Base-by-base conservation (phyloP, 192 early-diverging fungal species). In the Paraglomus occultum region DNA sequence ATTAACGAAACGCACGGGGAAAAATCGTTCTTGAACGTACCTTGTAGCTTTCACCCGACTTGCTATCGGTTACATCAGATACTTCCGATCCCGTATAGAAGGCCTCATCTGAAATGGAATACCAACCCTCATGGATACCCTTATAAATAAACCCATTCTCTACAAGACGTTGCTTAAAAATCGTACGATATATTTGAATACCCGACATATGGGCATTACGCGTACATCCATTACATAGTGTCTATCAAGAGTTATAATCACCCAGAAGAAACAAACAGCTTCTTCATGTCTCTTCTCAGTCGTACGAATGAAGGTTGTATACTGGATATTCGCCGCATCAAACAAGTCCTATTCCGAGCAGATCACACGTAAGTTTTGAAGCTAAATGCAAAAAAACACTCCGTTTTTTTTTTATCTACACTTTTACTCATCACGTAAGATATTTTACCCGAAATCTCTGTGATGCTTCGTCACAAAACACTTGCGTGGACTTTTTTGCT, bases 51-150 rank as follows among this genome's bases (percentile, higher is more conserved):
- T 78, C 70, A 12, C 84, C 87, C 17, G 80, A 78, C 47, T 84
- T 82, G 14, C 75, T 67, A 61, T 86, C 83, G 0, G 66, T 51
- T 18, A 85, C 78, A 70, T 90, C 83, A 59, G 91, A 86, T 0
- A 95, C 84, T 74, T 95, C 91, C 1, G 77, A 76, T 10, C 77
- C 74, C 0, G 92, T 81, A 70, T 94, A 94, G 71, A 94, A 98
- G 0, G 93, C 91, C 79, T 98, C 96, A 72, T 98, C 96, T 11
- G 95, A 96, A 6, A 98, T 87, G 1, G 91, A 88, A 77, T 98
- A 98, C 94, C 94, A 98, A 31, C 96, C 96, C 51, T 89, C 84
- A 54, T 98, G 93, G 51, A 76, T 74, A 18, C 94, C 94, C 78
- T 95, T 95, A 81, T 95, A 97, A 50, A 98, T 92, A 67, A 87